Evolutionary conservation across 139 green algal genomes (phyloP), one percentile per base, ranked within the genome.

Genomic region (Bryopsis sp.): DNA sequence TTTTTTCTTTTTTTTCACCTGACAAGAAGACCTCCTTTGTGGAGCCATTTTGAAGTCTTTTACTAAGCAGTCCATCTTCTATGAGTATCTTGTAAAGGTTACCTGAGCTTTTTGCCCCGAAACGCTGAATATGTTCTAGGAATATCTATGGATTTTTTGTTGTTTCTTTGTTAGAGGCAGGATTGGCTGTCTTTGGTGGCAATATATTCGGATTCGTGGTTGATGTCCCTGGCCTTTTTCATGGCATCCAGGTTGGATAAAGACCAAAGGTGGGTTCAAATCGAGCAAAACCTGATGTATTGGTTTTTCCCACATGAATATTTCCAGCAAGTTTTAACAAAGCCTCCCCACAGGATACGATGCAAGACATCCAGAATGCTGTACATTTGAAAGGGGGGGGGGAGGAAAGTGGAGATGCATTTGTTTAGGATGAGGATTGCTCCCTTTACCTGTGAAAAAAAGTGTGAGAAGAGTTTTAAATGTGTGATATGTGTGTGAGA

Each of bases 171-270:
- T 36, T 76, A 92, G 48, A 58, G 79, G 28, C 85, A 85, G 54
- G 92, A 97, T 67, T 98, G 92, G 92, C 79, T 98, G 15, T 79
- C 85, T n/a, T 77, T 98, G 1, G 89, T 96, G 2, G 91, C 92
- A 1, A 91, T 98, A 29, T 92, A 98, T 81, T 88, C 76, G 39
- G 93, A 98, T 70, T 80, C 86, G 3, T 98, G 93, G 91, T 82
- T 97, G 6, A 78, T 95, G 57, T 79, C 80, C 2, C 79, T 97
- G 1, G 83, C 90, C 1, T 98, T 97, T 74, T 99, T 96, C 76
- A 95, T 95, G 58, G 90, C 78, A 2, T 89, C 94, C 0, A 81
- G 90, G 1, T 83, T 97, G 32, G 79, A 95, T 61, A 73, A 73
- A 61, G 79, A 88, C 28, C 77, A 87, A 68, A 72, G 84, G 84